Evolutionary conservation across 83 land plant genomes (phyloP), one percentile per base, ranked within the genome.

Genomic region (Isoetes engelmannii): DNA sequence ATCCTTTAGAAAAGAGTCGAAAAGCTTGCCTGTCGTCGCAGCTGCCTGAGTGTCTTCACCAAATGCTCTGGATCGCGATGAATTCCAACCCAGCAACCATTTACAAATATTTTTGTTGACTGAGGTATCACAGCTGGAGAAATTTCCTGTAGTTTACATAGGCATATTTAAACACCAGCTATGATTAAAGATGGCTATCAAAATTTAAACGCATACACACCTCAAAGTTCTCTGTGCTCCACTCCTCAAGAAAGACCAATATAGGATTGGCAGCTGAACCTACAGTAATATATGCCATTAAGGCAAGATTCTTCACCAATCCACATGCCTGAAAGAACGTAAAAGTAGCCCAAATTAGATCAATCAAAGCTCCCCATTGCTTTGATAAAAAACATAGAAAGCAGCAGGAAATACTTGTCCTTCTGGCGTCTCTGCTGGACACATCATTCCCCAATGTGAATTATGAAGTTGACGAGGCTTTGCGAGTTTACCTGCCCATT

Each of bases 381-480:
- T 37, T 46, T 28, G 45, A 63, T 9, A 9, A 41, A 44, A 57
- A 12, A 18, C 44, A 5, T 18, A 5, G 7, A 67, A 7, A 0
- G 4, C 69, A 67, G 6, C 61, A 48, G 37, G 37, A 58, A 15
- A 67, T 65, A 88, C 96, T 83, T 93, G 99, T 69, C 99, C 99
- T 86, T 95, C 99, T 7, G 99, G 99, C 6, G 99, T 95, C 73
- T 95, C 99, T 58, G 99, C 99, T 59, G 99, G 99, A 73, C 99
- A 95, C 99, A 95, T 95, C 97, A 95, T 95, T 48, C 99, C 99
- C 99, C 99, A 95, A 48, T 95, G 99, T 15, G 97, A 91, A 80
- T 95, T 95, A 67, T 95, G 99, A 69, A 95, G 77, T 74, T 95
- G 99, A 13, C 99, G 84, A 6, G 99, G 99, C 75, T 95, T 95